Percentiles rank a stretch among this genome's conserved stretches.
Conservation (phyloP, 495 filamentous ascomycete species). For the Neurospora hispaniola region DNA sequence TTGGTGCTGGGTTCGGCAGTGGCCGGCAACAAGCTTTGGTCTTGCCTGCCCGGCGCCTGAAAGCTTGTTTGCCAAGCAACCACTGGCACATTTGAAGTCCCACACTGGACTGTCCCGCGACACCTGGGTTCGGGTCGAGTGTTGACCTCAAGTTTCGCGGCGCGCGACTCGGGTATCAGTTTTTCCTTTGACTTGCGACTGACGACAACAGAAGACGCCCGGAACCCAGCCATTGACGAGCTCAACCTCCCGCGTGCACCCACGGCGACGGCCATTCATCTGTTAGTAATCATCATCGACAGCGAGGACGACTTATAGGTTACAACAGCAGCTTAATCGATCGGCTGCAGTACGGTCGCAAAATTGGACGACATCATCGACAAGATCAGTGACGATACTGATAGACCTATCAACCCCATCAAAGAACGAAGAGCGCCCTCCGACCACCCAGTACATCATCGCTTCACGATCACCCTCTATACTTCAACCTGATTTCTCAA, state of each 20-base stretch:
- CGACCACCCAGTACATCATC: background rate
- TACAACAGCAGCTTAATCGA: background rate
- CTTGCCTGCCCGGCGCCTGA: background rate
- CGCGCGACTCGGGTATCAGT: background rate
- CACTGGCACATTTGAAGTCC: background rate
- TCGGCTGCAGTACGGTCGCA: background rate
- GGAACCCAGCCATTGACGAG: background rate
- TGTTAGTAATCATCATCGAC: slow-evolving; percentile 2
- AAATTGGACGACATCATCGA: background rate
- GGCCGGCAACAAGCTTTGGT: background rate
- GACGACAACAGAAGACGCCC: slow-evolving; percentile 1
- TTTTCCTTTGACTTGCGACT: slow-evolving; percentile 5
- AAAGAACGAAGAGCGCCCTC: background rate
- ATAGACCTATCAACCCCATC: background rate
- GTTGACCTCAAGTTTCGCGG: slow-evolving; percentile 12
- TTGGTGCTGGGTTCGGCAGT: background rate
- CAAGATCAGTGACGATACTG: background rate
- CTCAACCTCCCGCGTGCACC: background rate
- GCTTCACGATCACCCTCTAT: background rate
- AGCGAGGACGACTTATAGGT: background rate
- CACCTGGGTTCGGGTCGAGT: slow-evolving; percentile 7
- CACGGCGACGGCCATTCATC: slow-evolving; percentile 12
- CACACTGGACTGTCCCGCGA: background rate
- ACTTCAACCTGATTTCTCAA: slow-evolving; percentile 12
- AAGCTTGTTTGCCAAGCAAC: background rate